Percentiles rank a stretch among this genome's conserved stretches.
phyloP scores from a whole-genome alignment of 768 basidiomycete genomes.

The Coprinopsis cinerea region DNA sequence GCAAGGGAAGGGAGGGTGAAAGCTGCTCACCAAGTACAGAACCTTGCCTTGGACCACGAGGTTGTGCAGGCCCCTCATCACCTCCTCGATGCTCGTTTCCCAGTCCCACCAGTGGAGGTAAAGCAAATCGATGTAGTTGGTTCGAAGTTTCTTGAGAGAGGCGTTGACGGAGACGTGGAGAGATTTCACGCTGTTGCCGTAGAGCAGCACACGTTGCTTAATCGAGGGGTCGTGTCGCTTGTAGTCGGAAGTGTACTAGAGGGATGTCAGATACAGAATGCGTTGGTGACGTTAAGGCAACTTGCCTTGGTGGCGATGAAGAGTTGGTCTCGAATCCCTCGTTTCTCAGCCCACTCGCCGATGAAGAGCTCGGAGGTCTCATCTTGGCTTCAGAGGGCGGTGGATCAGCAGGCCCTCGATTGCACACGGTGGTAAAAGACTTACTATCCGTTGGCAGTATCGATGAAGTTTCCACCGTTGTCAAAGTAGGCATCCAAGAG shows the following conservation, averaged over 20 bases:
- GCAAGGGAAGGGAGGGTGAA: neutral
- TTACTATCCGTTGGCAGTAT: constrained; percentile 39
- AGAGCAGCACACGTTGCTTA: constrained; percentile 24
- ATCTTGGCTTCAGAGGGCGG: constrained; percentile 31
- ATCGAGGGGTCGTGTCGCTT: constrained; percentile 21
- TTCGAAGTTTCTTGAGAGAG: constrained; percentile 37
- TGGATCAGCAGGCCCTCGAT: neutral
- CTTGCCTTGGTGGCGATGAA: constrained; percentile 38
- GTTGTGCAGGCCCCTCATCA: constrained; percentile 48
- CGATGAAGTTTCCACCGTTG: constrained; percentile 42
- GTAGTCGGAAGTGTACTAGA: constrained; percentile 23
- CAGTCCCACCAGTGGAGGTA: constrained; percentile 49
- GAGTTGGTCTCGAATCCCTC: constrained; percentile 41
- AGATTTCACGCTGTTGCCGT: constrained; percentile 39
- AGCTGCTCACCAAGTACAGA: constrained; percentile 29
- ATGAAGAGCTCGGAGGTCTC: constrained; percentile 45
- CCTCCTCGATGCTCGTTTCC: constrained; percentile 44
- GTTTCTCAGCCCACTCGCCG: constrained; percentile 43
- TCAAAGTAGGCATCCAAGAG: constrained; percentile 37
- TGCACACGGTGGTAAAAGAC: neutral
- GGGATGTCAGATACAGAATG: neutral
- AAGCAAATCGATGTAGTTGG: constrained; percentile 28
- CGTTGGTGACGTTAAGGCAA: neutral
- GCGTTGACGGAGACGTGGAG: constrained; percentile 32
- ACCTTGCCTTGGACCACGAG: constrained; percentile 48